phyloP scores from a whole-genome alignment of 495 filamentous ascomycete genomes.

The Aspergillus egyptiacus region DNA sequence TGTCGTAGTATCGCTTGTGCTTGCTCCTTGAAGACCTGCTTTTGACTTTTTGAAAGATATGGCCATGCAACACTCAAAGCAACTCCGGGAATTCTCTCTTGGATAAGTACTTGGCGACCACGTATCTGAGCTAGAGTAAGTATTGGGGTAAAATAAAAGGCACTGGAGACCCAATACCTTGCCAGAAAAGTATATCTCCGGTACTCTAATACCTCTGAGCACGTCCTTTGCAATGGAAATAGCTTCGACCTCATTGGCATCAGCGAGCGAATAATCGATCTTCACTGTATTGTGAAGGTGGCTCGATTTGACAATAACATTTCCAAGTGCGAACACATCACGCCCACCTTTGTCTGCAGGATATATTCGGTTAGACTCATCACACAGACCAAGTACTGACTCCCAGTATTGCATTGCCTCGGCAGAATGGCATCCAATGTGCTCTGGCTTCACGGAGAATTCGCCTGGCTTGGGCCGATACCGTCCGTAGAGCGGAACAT shows the following conservation, averaged over 20 bases:
- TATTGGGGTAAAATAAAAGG: conserved; percentile 7
- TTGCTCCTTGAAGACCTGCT: conserved; percentile 36
- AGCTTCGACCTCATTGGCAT: conserved; percentile 38
- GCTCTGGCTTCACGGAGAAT: conserved; percentile 26
- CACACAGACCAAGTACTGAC: conserved; percentile 30
- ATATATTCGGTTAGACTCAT: conserved; percentile 28
- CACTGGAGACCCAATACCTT: conserved; percentile 26
- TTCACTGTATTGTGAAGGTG: conserved; percentile 27
- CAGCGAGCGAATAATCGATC: conserved; percentile 34
- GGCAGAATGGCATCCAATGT: conserved; percentile 26
- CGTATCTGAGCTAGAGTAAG: conserved; percentile 32
- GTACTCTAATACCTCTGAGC: conserved; percentile 31
- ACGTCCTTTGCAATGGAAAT: conserved; percentile 27
- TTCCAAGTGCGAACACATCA: conserved; percentile 43
- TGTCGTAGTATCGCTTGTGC: conserved; percentile 29
- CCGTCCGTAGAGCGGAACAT: conserved; percentile 34
- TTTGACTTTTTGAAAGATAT: conserved; percentile 35
- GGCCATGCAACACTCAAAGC: conserved; percentile 38
- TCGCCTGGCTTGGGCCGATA: conserved; percentile 29
- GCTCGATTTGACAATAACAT: conserved; percentile 41
- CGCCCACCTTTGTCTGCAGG: conserved; percentile 31
- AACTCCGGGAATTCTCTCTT: conserved; percentile 41
- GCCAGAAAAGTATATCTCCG: conserved; percentile 36
- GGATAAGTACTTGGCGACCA: conserved; percentile 33
- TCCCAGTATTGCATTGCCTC: conserved; percentile 35